Conservation (phyloP, 176 grass and related monocot genomes). For the Aegilops umbellulata region DNA sequence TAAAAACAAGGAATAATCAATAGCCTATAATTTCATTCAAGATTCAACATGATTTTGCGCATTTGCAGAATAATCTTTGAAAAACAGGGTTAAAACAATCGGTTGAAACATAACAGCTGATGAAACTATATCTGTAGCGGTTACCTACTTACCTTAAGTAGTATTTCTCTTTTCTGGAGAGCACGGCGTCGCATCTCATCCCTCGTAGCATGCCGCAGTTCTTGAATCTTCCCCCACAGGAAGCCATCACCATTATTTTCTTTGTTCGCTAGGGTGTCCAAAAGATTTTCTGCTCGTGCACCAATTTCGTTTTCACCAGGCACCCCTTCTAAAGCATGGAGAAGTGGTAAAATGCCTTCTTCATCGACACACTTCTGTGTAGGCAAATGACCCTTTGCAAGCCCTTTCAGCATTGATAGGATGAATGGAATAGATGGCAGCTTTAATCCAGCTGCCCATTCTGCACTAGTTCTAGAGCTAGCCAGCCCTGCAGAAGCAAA, state of each 20-base stretch:
- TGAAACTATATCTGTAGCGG: constrained; percentile 5
- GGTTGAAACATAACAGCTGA: constrained; percentile 19
- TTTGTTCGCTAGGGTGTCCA: constrained; percentile 94
- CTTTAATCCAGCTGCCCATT: constrained; percentile 80
- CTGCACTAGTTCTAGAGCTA: constrained; percentile 67
- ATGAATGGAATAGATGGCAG: constrained; percentile 83
- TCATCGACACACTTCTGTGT: constrained; percentile 92
- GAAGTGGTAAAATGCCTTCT: constrained; percentile 78
- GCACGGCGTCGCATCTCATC: constrained; percentile 87
- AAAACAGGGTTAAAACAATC: background rate
- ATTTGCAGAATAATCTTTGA: constrained; percentile 15
- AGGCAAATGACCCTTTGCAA: constrained; percentile 87
- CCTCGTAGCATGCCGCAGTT: constrained; percentile 85
- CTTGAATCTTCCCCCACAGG: constrained; percentile 70
- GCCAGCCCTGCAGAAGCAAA: constrained; percentile 54
- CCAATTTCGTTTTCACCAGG: constrained; percentile 94
- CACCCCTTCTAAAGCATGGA: constrained; percentile 93
- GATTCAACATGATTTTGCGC: background rate
- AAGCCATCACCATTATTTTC: constrained; percentile 93
- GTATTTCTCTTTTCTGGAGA: constrained; percentile 79
- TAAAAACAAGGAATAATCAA: background rate
- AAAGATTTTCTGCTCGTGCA: constrained; percentile 94
- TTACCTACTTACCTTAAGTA: constrained; percentile 63
- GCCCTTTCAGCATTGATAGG: constrained; percentile 88
- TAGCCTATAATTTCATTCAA: background rate